Evolutionary conservation across 2,329 filamentous ascomycete species (phyloP).

Genomic region (Lasiodiplodia theobromae): DNA sequence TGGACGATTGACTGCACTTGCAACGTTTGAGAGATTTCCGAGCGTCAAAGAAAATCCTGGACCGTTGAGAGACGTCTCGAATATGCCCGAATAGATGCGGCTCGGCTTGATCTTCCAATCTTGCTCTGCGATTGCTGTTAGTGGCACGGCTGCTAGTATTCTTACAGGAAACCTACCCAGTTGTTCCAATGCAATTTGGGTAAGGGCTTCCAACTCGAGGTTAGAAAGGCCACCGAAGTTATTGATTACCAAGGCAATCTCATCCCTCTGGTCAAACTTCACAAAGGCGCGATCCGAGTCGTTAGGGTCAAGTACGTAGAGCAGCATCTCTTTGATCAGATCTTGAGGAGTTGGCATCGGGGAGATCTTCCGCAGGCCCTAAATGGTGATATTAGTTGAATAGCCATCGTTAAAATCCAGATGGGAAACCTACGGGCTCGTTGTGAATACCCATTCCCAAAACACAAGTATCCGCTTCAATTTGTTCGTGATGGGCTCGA

Average conservation of each 20-base stretch:
- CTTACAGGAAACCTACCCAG: slow-evolving; percentile 36
- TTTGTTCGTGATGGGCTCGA: slow-evolving; percentile 57
- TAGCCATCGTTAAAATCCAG: no score
- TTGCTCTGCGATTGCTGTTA: slow-evolving; percentile 39
- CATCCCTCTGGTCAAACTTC: slow-evolving; percentile 53
- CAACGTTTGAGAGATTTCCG: slow-evolving; percentile 58
- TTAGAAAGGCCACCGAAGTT: slow-evolving; percentile 58
- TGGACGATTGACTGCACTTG: slow-evolving; percentile 48
- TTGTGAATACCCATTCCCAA: slow-evolving; percentile 61
- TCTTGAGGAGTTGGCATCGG: slow-evolving; percentile 58
- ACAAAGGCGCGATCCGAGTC: slow-evolving; percentile 60
- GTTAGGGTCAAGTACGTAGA: slow-evolving; percentile 55
- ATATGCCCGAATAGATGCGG: slow-evolving; percentile 70
- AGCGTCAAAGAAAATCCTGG: slow-evolving; percentile 69
- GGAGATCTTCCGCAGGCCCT: slow-evolving; percentile 54
- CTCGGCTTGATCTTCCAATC: slow-evolving; percentile 67
- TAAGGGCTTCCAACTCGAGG: slow-evolving; percentile 58
- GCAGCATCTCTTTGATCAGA: slow-evolving; percentile 56
- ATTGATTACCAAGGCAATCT: slow-evolving; percentile 56
- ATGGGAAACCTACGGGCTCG: slow-evolving; percentile 50
- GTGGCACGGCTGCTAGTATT: neutral
- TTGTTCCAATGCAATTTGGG: slow-evolving; percentile 50
- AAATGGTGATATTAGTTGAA: neutral
- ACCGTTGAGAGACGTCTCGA: slow-evolving; percentile 76
- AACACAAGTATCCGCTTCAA: slow-evolving; percentile 49